These are phyloP conservation scores for Penicillium digitatum DNA, from an alignment of 2,329 filamentous ascomycete genomes.

Conservation along the genomic window DNA sequence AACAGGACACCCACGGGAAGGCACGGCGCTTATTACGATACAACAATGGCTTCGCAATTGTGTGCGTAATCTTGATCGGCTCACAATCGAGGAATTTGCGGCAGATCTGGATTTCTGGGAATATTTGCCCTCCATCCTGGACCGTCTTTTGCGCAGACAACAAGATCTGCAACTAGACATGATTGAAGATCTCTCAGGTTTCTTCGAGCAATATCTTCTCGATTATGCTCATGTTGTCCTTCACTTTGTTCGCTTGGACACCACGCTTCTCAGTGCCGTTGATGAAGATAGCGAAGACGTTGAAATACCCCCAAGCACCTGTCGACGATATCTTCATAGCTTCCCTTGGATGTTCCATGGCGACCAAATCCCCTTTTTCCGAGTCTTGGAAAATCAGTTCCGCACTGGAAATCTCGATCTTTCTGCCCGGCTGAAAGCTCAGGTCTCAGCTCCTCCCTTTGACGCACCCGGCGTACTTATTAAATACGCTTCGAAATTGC, in stretches of 20 bases:
- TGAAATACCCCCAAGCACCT: constrained; percentile 29
- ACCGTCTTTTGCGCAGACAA: constrained; percentile 39
- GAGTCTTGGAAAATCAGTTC: constrained; percentile 30
- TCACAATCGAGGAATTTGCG: constrained; percentile 34
- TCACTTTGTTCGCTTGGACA: constrained; percentile 43
- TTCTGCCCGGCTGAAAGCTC: constrained; percentile 30
- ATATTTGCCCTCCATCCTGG: constrained; percentile 40
- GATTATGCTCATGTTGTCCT: constrained; percentile 40
- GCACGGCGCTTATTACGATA: constrained; percentile 32
- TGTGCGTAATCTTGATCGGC: constrained; percentile 29
- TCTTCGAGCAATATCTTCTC: constrained; percentile 43
- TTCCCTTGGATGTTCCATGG: constrained; percentile 37
- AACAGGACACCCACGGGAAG: constrained; percentile 32
- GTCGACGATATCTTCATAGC: constrained; percentile 33
- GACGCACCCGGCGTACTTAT: constrained; percentile 27
- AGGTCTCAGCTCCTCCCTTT: constrained; percentile 26
- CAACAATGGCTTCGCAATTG: constrained; percentile 45
- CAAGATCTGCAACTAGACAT: constrained; percentile 32
- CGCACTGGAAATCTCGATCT: constrained; percentile 28
- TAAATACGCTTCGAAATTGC: constrained; percentile 28
- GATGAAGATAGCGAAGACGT: constrained; percentile 26
- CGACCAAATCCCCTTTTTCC: constrained; percentile 37
- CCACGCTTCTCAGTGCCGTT: constrained; percentile 28
- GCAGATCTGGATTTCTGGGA: constrained; percentile 47
- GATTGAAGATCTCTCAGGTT: constrained; percentile 27